phyloP scores from a whole-genome alignment of 768 basidiomycete genomes.

The Xanthoconium purpureum region DNA sequence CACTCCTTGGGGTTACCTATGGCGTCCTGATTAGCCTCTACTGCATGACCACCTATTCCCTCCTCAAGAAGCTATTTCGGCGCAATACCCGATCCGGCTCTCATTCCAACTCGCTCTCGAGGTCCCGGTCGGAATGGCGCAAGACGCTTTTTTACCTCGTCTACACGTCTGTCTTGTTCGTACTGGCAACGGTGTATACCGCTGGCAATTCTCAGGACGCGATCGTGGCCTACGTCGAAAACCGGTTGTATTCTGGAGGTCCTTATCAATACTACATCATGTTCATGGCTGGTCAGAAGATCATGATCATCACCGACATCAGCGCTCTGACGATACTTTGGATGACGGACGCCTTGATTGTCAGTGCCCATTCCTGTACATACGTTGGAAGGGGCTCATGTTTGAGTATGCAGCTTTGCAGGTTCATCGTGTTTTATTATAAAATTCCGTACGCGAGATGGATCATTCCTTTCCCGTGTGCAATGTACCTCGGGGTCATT shows the following conservation, averaged over 20 bases:
- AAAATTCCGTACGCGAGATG: conserved; percentile 19
- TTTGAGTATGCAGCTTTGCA: conserved; percentile 12
- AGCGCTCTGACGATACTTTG: conserved; percentile 26
- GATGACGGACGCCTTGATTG: conserved; percentile 31
- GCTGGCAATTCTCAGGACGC: conserved; percentile 29
- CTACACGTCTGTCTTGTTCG: conserved; percentile 28
- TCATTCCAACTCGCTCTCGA: conserved; percentile 4
- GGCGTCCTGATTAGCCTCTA: conserved; percentile 23
- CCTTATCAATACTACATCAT: conserved; percentile 22
- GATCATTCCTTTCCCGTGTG: conserved; percentile 25
- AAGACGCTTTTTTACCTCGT: conserved; percentile 26
- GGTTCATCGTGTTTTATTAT: conserved; percentile 26
- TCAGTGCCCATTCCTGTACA: conserved; percentile 8
- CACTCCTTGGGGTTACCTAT: conserved; percentile 21
- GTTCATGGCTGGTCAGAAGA: conserved; percentile 25
- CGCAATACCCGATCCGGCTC: conserved; percentile 3
- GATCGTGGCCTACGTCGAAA: conserved; percentile 29
- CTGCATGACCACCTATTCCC: conserved; percentile 13
- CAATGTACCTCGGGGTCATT: conserved; percentile 24
- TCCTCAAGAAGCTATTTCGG: conserved; percentile 20
- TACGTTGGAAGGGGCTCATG: neutral
- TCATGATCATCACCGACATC: conserved; percentile 26
- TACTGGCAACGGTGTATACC: conserved; percentile 27
- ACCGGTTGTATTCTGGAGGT: conserved; percentile 27
- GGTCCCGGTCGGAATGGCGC: conserved; percentile 3